Conservation (phyloP, 2,329 filamentous ascomycete genomes). For the Camillea tinctor region DNA sequence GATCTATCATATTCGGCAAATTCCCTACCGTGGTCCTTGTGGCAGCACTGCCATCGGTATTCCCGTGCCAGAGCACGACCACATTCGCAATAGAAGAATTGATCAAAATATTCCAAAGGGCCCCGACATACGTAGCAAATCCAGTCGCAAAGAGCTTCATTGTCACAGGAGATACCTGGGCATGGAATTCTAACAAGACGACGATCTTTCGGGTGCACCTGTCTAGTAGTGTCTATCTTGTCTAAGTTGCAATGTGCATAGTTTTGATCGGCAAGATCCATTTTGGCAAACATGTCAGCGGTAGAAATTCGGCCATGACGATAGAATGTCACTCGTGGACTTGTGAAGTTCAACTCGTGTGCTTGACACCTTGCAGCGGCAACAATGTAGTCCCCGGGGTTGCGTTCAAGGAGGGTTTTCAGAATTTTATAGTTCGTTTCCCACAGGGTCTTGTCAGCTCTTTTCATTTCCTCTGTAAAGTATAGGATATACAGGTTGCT, state of each 20-base stretch:
- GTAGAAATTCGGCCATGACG: not conserved
- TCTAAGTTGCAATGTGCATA: slow-evolving; percentile 3
- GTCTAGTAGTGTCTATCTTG: not conserved
- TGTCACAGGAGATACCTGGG: not conserved
- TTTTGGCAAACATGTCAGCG: slow-evolving; percentile 2
- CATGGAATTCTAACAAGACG: slow-evolving; percentile 4
- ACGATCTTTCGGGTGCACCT: not conserved
- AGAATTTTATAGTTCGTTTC: slow-evolving; percentile 2
- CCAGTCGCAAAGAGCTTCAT: slow-evolving; percentile 1
- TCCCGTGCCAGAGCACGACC: not conserved
- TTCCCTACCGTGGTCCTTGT: slow-evolving; percentile 4
- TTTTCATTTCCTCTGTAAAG: slow-evolving; percentile 4
- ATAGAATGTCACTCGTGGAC: slow-evolving; percentile 5
- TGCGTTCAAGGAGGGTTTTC: slow-evolving; percentile 5
- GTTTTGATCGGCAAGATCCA: slow-evolving; percentile 6
- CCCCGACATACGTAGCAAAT: slow-evolving; percentile 8
- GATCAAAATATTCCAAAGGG: slow-evolving; percentile 3
- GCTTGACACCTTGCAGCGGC: slow-evolving; percentile 3
- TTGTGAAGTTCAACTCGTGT: not conserved
- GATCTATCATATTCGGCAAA: not conserved
- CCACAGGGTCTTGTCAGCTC: slow-evolving; percentile 1
- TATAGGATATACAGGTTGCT: slow-evolving; percentile 10
- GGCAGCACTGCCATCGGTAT: slow-evolving; percentile 8
- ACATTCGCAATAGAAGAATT: slow-evolving; percentile 5
- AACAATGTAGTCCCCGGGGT: slow-evolving; percentile 9